Conservation (phyloP, 176 grass and related monocot species). For the Rhynchospora pubera region DNA sequence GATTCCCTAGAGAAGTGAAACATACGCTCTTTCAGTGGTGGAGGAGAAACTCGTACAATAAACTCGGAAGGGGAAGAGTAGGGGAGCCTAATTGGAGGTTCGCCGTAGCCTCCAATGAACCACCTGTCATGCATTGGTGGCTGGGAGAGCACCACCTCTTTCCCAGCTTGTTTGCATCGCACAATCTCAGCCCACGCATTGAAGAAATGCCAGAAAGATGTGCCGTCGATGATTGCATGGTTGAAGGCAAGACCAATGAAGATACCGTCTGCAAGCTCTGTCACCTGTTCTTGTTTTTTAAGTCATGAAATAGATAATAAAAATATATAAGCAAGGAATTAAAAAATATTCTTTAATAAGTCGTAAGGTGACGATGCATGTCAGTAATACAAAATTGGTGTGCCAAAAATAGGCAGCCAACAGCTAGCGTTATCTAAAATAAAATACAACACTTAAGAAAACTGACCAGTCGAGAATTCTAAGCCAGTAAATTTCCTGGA, state of each 20-base stretch:
- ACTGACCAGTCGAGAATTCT: no score
- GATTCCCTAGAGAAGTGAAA: slow-evolving; percentile 44
- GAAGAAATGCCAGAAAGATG: slow-evolving; percentile 54
- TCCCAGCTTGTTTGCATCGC: background rate
- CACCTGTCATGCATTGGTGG: slow-evolving; percentile 38
- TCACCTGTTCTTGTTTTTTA: slow-evolving; percentile 13
- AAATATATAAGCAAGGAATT: no score
- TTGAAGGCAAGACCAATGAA: slow-evolving; percentile 51
- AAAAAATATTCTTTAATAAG: no score
- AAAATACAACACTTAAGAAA: no score
- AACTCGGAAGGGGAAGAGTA: slow-evolving; percentile 17
- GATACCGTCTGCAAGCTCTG: slow-evolving; percentile 51
- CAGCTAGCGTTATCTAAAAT: no score
- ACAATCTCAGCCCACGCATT: slow-evolving; percentile 46
- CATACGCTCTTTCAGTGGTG: slow-evolving; percentile 38
- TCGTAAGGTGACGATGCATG: no score
- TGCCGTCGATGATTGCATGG: slow-evolving; percentile 65
- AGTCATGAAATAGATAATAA: background rate
- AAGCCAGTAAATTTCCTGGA: no score
- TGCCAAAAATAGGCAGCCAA: no score
- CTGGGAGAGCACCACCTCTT: background rate
- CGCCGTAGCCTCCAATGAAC: slow-evolving; percentile 30
- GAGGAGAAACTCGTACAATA: slow-evolving; percentile 14
- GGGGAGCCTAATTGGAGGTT: slow-evolving; percentile 37
- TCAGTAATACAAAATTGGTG: no score